Evolutionary conservation across 768 basidiomycete species (phyloP).

Genomic region (Stropharia rugosoannulata): DNA sequence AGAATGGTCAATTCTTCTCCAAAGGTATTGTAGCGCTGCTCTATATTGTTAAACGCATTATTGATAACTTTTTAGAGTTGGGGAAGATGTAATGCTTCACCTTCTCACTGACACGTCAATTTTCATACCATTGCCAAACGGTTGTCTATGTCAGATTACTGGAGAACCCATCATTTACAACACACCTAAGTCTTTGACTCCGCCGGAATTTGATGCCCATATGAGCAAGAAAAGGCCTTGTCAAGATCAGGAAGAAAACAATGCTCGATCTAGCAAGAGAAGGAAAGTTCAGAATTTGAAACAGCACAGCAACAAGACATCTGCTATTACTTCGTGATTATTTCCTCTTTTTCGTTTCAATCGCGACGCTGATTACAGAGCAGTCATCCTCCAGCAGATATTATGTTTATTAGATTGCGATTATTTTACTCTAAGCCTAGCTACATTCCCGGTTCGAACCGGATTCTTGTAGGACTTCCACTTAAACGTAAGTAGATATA

Average conservation of each 20-base stretch:
- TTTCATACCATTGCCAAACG: conserved; percentile 79
- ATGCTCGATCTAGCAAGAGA: neutral
- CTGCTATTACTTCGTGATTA: neutral
- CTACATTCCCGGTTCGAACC: conserved; percentile 45
- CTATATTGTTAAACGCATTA: neutral
- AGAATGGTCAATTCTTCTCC: conserved; percentile 66
- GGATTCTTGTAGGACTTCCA: conserved; percentile 65
- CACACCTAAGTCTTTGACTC: conserved; percentile 18
- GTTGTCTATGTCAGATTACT: conserved; percentile 80
- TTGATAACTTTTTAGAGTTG: conserved; percentile 53
- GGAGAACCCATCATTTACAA: conserved; percentile 62
- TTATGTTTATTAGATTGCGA: conserved; percentile 51
- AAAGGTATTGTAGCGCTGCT: conserved; percentile 41
- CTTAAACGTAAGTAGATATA: conserved; percentile 50
- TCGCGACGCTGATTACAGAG: neutral
- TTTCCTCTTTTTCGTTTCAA: neutral
- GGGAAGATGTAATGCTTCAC: conserved; percentile 74
- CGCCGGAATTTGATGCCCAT: neutral
- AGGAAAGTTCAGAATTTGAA: neutral
- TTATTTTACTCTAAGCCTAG: conserved; percentile 70
- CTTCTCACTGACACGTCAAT: conserved; percentile 73
- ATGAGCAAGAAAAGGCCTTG: neutral
- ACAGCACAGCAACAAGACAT: no score
- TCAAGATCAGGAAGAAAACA: neutral
- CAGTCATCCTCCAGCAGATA: conserved; percentile 41